phyloP scores from a whole-genome alignment of 352 stramenopile genomes.

The Globisporangium megalacanthum region DNA sequence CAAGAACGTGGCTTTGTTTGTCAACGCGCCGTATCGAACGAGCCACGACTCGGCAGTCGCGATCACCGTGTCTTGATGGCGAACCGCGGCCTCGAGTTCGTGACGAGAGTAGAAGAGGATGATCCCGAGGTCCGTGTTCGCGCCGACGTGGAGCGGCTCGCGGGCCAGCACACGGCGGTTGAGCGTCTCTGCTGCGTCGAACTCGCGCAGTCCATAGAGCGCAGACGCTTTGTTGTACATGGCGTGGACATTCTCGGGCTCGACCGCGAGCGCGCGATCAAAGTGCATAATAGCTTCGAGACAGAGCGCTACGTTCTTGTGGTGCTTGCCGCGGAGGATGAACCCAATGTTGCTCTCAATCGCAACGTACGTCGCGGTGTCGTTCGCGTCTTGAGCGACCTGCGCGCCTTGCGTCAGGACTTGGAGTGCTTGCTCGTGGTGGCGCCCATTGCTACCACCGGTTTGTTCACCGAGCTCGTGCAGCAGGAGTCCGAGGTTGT shows the following conservation, averaged over 20 bases:
- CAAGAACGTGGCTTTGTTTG: constrained; percentile 77
- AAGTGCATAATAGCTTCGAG: constrained; percentile 56
- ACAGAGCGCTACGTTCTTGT: constrained; percentile 27
- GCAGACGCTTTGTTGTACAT: constrained; percentile 74
- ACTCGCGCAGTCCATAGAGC: constrained; percentile 31
- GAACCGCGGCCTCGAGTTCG: constrained; percentile 29
- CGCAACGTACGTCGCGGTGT: constrained; percentile 31
- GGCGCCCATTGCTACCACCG: neutral
- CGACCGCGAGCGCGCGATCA: constrained; percentile 35
- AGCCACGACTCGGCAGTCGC: constrained; percentile 3
- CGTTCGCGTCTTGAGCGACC: constrained; percentile 24
- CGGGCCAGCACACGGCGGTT: constrained; percentile 35
- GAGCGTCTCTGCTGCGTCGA: constrained; percentile 31
- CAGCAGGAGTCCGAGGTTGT: constrained; percentile 73
- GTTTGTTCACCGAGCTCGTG: constrained; percentile 10
- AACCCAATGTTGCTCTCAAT: constrained; percentile 79
- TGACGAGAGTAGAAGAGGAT: constrained; percentile 17
- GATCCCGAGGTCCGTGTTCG: constrained; percentile 32
- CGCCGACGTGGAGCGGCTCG: constrained; percentile 29
- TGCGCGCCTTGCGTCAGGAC: constrained; percentile 35
- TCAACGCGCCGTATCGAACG: constrained; percentile 27
- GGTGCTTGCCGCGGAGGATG: constrained; percentile 26
- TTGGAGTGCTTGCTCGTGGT: constrained; percentile 26
- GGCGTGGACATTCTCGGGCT: constrained; percentile 32
- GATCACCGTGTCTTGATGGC: constrained; percentile 43